A percentile compares a stretch with the other conserved stretches of the same genome.
Conservation (phyloP, 2,329 filamentous ascomycete species). For the Mycocentrospora acerina region DNA sequence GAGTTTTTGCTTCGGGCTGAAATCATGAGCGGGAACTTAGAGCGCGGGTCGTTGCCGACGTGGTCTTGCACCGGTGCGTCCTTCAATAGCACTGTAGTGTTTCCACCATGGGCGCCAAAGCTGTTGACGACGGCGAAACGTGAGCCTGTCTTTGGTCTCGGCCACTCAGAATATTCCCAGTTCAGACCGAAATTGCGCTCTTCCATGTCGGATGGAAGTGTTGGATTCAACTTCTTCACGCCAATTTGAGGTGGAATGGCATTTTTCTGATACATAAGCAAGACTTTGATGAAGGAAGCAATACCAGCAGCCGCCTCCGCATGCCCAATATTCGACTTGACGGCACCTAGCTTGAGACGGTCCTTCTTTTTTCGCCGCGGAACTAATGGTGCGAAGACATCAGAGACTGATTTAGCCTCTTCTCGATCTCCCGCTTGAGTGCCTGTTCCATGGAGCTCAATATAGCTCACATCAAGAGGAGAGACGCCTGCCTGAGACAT, state of each 20-base stretch:
- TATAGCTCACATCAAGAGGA: slow-evolving; percentile 28
- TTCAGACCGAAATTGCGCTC: slow-evolving; percentile 53
- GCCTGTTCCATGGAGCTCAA: slow-evolving; percentile 35
- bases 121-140: slow-evolving; percentile 36
- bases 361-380: slow-evolving; percentile 2
- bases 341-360: slow-evolving; percentile 25
- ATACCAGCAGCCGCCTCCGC: slow-evolving; percentile 37
- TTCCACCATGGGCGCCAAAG: slow-evolving; percentile 43
- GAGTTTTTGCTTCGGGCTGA: slow-evolving; percentile 13
- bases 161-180: too few species aligned
- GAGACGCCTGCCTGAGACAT: slow-evolving; percentile 36
- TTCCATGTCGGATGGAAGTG: slow-evolving; percentile 57
- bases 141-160: slow-evolving; percentile 15
- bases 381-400: slow-evolving; percentile 17
- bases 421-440: slow-evolving; percentile 29
- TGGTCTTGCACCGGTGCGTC: slow-evolving; percentile 10
- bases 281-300: slow-evolving; percentile 32
- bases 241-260: slow-evolving; percentile 62
- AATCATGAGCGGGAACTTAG: slow-evolving; percentile 11
- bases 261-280: slow-evolving; percentile 38
- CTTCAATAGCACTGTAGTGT: slow-evolving; percentile 33
- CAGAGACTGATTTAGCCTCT: slow-evolving; percentile 19
- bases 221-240: slow-evolving; percentile 66
- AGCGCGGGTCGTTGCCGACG: slow-evolving; percentile 11
- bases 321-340: slow-evolving; percentile 41